Base-by-base conservation (phyloP, 495 filamentous ascomycete species). In the Penicillium alfredii region DNA sequence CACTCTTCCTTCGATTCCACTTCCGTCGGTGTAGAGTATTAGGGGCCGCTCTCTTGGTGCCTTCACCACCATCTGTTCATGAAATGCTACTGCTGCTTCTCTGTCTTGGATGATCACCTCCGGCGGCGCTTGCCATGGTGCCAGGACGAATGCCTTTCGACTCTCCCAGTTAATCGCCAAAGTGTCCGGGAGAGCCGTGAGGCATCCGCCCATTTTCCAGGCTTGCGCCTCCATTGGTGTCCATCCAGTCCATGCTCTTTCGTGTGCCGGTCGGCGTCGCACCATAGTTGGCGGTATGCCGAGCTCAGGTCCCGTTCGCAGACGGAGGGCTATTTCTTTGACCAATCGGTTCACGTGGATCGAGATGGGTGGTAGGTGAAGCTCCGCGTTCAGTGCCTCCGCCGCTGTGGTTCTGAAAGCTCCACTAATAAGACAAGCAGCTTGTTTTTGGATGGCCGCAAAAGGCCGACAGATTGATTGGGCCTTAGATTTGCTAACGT, bases 61-160 rank as follows among this genome's bases (percentile, higher is more conserved):
- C 22, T 34, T 35, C 7, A 12, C 2, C 14, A 34, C 7, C 19
- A 43, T 41, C 6, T 33, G 2, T 2, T 38, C 4, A 23, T 39
- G 33, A 13, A 4, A 13, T 6, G 30, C 25, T 10, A 31, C 20
- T 11, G 40, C 44, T 1, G n/a, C 13, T 14, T 52, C 35, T 23
- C 44, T 22, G 14, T 37, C 35, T 9, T 44, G 19, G 30, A 47
- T 44, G 13, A 33, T 17, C 6, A 53, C 40, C 17, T 29, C 12
- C 27, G 45, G 44, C 33, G 24, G 33, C 11, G 20, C 33, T 11
- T 35, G 39, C 47, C 36, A 55, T 26, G 43, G 47, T 34, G 21
- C 11, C 15, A 21, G 37, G 33, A 45, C 25, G 40, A 35, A 51
- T 33, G 43, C 46, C 12, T 44, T 12, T 14, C 46, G 35, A 8